A percentile compares a stretch with the other conserved stretches of the same genome.
These are phyloP conservation scores for Eutrema salsugineum DNA, from an alignment of 441 rosid genomes.

Conservation along the genomic window DNA sequence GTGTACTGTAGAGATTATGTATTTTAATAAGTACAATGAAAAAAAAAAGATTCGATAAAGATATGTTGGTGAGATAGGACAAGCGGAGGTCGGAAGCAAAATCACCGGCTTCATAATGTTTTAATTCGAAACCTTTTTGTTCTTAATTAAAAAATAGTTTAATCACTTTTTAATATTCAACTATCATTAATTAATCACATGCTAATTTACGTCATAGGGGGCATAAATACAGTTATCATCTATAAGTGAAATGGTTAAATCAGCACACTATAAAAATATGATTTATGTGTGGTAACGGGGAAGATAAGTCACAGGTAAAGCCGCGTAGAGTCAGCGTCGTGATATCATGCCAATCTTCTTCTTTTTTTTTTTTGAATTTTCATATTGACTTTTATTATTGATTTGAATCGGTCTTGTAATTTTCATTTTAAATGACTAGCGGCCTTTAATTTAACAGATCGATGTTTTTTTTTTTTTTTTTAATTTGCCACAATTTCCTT, in stretches of 20 bases:
- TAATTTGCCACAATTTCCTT: background rate
- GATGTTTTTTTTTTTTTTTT: background rate
- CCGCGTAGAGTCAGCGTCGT: slow-evolving; percentile 2
- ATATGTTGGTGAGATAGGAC: background rate
- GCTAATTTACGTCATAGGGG: background rate
- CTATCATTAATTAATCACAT: background rate
- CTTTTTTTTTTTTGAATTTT: background rate
- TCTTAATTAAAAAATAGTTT: background rate
- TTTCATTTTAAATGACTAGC: background rate
- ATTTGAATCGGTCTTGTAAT: background rate
- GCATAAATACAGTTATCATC: no score
- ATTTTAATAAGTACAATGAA: background rate
- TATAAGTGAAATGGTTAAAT: background rate
- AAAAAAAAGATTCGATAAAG: slow-evolving; percentile 1
- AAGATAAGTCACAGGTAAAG: background rate
- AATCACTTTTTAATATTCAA: background rate
- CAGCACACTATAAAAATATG: background rate
- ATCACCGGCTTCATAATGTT: no score
- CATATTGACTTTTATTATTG: background rate
- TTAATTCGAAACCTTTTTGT: background rate
- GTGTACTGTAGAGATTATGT: background rate
- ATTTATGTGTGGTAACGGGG: background rate
- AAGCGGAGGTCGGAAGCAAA: background rate
- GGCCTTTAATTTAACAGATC: background rate
- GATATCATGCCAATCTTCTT: background rate